Conservation (phyloP, 306 rosid genomes). For the Malus fusca region DNA sequence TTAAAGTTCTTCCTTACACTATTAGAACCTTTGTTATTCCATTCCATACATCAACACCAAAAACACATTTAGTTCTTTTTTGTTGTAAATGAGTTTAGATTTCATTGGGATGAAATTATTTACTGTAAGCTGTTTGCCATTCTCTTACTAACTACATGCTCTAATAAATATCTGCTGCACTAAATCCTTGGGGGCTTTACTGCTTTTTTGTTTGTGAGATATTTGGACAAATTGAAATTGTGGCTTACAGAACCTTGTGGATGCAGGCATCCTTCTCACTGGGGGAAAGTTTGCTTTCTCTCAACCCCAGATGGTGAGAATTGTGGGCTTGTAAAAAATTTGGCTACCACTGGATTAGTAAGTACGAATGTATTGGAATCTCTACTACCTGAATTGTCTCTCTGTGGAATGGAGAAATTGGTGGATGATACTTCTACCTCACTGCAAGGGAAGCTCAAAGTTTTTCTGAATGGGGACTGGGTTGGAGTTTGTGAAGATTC, state of each 20-base stretch:
- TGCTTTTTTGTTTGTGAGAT: background rate
- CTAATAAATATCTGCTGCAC: background rate
- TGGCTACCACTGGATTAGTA: slow-evolving; percentile 80
- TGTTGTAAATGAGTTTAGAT: background rate
- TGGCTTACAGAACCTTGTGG: slow-evolving; percentile 24
- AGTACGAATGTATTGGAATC: slow-evolving; percentile 43
- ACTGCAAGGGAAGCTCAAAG: slow-evolving; percentile 50
- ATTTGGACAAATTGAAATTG: background rate
- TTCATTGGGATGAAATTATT: background rate
- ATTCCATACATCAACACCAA: background rate
- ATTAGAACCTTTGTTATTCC: background rate
- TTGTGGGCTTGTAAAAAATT: slow-evolving; percentile 92
- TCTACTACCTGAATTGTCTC: slow-evolving; percentile 34
- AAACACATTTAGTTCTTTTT: background rate
- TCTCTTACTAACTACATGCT: background rate
- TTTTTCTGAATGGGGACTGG: slow-evolving; percentile 89
- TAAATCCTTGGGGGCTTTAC: background rate
- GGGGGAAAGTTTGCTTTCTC: slow-evolving; percentile 96
- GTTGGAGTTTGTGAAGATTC: slow-evolving; percentile 75
- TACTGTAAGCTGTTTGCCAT: background rate
- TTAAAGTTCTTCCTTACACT: background rate
- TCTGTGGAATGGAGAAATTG: slow-evolving; percentile 72
- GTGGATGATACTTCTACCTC: slow-evolving; percentile 54
- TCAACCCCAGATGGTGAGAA: slow-evolving; percentile 99
- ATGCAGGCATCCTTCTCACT: slow-evolving; percentile 97